phyloP scores from a whole-genome alignment of 495 filamentous ascomycete genomes.

The Penicillium silybi region DNA sequence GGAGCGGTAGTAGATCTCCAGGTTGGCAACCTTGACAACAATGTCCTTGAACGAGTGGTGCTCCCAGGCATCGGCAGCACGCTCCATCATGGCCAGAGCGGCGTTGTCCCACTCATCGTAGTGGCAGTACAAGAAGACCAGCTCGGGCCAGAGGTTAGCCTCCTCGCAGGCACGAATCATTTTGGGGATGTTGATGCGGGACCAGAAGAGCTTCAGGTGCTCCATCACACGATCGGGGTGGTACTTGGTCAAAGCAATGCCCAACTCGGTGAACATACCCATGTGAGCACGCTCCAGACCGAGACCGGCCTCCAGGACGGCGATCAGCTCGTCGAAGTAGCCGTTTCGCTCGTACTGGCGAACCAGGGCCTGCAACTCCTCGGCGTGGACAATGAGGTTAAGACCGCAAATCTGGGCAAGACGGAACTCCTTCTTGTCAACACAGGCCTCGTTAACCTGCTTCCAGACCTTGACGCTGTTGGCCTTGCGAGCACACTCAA shows the following conservation, averaged over 20 bases:
- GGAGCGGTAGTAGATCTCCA: slow-evolving; percentile 98
- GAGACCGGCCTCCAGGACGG: slow-evolving; percentile 89
- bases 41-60: slow-evolving; percentile 99
- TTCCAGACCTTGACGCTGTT: slow-evolving; percentile 99
- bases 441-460: slow-evolving; percentile 95
- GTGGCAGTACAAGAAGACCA: slow-evolving; percentile 98
- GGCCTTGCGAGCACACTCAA: slow-evolving; percentile 97
- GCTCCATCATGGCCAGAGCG: slow-evolving; percentile 98
- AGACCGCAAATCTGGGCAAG: slow-evolving; percentile 99
- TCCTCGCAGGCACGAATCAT: slow-evolving; percentile 95
- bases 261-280: slow-evolving; percentile 97
- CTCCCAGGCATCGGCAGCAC: slow-evolving; percentile 96
- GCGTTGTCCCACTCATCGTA: slow-evolving; percentile 99
- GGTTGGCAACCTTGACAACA: slow-evolving; percentile 93
- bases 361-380: slow-evolving; percentile 90
- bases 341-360: slow-evolving; percentile 95
- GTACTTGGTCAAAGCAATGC: slow-evolving; percentile 93
- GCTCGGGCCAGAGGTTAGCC: slow-evolving; percentile 93
- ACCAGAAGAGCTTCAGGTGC: slow-evolving; percentile 98
- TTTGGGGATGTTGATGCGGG: slow-evolving; percentile 97
- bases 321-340: slow-evolving; percentile 97
- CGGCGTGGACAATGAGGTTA: slow-evolving; percentile 97
- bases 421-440: slow-evolving; percentile 98
- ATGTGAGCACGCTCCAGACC: slow-evolving; percentile 87
- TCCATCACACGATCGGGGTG: slow-evolving; percentile 97